A percentile compares a stretch with the other conserved stretches of the same genome.
Conservation (phyloP, 2,329 filamentous ascomycete species). For the Xylariaceae sp. region DNA sequence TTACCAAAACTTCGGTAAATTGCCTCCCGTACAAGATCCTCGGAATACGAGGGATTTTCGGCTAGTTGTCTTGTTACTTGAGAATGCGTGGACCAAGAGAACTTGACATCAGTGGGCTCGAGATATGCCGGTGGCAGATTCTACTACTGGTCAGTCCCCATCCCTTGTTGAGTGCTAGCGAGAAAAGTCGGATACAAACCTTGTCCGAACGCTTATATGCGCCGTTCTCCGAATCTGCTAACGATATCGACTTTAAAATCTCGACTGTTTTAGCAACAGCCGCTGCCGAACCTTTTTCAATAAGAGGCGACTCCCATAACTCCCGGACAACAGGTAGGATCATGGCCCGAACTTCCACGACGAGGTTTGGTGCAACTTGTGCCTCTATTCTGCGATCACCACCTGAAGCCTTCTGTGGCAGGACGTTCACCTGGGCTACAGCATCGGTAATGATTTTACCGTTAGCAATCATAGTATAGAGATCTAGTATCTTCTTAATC, state of each 20-base stretch:
- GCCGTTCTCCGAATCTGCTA: slow-evolving; percentile 75
- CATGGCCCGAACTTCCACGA: slow-evolving; percentile 83
- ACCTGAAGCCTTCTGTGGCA: slow-evolving; percentile 43
- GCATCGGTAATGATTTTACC: slow-evolving; percentile 84
- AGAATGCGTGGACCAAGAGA: slow-evolving; percentile 51
- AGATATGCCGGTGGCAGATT: slow-evolving; percentile 47
- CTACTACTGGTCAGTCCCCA: slow-evolving; percentile 29
- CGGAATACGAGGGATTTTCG: slow-evolving; percentile 40
- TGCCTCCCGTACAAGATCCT: slow-evolving; percentile 75
- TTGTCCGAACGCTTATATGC: slow-evolving; percentile 69
- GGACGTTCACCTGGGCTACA: slow-evolving; percentile 58
- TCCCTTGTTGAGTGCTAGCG: neutral
- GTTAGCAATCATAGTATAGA: slow-evolving; percentile 78
- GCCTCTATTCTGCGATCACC: slow-evolving; percentile 49
- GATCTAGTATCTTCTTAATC: slow-evolving; percentile 82
- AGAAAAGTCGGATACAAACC: slow-evolving; percentile 42
- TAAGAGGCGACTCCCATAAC: slow-evolving; percentile 84
- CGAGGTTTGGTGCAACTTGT: slow-evolving; percentile 69
- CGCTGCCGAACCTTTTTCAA: slow-evolving; percentile 78
- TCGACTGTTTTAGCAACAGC: slow-evolving; percentile 82
- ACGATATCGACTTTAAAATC: slow-evolving; percentile 78
- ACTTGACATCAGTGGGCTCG: slow-evolving; percentile 50
- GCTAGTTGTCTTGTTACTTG: slow-evolving; percentile 43
- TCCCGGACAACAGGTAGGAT: slow-evolving; percentile 77
- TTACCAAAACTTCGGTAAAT: slow-evolving; percentile 81